Conservation (phyloP, 768 basidiomycete species). For the Grammothele lineata region DNA sequence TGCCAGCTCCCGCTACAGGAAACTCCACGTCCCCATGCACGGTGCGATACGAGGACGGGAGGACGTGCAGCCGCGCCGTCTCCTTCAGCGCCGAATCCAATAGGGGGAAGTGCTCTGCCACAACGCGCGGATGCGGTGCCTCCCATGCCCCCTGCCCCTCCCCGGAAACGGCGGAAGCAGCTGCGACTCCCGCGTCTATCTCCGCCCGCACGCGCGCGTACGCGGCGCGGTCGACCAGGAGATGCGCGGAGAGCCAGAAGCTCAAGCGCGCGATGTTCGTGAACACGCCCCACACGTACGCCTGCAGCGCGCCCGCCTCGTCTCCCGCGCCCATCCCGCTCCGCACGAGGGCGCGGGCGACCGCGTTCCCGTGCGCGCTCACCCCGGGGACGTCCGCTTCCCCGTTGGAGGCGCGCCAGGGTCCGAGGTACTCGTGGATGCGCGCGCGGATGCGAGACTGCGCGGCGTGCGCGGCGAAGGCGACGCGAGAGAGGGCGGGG, state of each 20-base stretch:
- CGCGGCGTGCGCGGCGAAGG: no score
- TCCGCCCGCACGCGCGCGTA: not conserved
- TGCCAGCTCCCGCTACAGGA: not conserved
- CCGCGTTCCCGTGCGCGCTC: slow-evolving; percentile 1
- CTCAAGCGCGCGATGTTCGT: not conserved
- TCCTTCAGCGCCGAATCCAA: not conserved
- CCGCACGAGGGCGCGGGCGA: no score
- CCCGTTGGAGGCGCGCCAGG: not conserved
- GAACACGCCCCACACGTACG: no score
- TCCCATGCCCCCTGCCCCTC: no score
- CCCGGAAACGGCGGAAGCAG: not conserved
- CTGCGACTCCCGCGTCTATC: not conserved
- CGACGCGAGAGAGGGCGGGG: no score
- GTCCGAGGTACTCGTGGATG: not conserved
- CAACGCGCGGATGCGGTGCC: not conserved
- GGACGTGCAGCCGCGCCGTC: not conserved
- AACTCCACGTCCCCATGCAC: not conserved
- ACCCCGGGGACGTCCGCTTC: not conserved
- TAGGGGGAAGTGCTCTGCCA: not conserved
- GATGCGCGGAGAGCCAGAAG: not conserved
- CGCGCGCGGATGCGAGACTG: no score
- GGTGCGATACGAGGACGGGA: not conserved
- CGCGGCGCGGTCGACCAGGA: not conserved
- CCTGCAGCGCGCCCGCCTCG: no score
- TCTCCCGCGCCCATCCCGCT: no score